Evolutionary conservation across 2,329 filamentous ascomycete species (phyloP), one percentile per base, ranked within the genome.

Genomic region (Aureobasidium sp.): DNA sequence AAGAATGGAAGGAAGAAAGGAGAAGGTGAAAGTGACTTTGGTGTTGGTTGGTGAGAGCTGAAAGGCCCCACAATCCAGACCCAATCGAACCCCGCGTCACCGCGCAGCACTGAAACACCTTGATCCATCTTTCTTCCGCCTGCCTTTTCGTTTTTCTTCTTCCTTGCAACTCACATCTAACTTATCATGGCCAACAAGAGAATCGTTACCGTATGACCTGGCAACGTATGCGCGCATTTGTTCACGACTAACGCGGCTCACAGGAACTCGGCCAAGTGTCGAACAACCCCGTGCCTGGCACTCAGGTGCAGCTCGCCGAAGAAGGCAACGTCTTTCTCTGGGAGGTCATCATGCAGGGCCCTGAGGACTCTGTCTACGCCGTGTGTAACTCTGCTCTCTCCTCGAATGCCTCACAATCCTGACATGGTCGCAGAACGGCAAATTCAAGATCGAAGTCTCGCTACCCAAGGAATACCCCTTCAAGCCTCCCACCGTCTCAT

Each of bases 381-480:
- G 86, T 88, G 78, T 57, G 78, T 74, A 17, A 21, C n/a, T 21
- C 58, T 42, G 45, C 46, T 40, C 43, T 35, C 25, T 40, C 19
- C 17, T 23, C 31, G 0, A n/a, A 7, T 27, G 19, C 8, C 21
- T 15, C 25, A 40, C 51, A 25, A 31, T 42, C 50, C 43, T 45
- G 38, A 60, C 27, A 8, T 8, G 4, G n/a, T 4, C 27, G 8
- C 64, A 87, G 79, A 86, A 84, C 67, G 91, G 91, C 69, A 78
- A 77, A 65, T 96, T 90, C 81, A 83, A 83, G 66, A 76, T 96
- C 63, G 75, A 85, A 64, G 79, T 96, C 66, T 80, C 75, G 42
- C 84, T 96, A 11, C 90, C 91, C 15, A 76, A 79, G 67, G 87
- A 90, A 69, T 96, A 95, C 78, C 91, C 91, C 37, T 96, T 95